Conservation (phyloP, 1,139 yeast genomes). For the Petasospora fabianii region DNA sequence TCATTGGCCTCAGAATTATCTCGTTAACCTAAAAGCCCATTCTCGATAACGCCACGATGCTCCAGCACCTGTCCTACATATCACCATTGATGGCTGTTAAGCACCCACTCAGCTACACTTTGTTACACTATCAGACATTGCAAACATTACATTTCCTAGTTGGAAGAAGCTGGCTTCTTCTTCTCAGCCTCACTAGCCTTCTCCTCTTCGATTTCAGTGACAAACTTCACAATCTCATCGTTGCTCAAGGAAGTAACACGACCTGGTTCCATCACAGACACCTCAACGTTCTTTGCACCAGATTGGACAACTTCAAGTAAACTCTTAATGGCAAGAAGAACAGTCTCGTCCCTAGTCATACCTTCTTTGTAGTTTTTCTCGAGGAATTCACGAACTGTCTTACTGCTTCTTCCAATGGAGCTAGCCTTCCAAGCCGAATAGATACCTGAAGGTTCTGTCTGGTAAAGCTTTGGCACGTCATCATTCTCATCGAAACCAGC, state of each 20-base stretch:
- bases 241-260: conserved; percentile 54
- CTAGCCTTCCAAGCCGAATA: conserved; percentile 99
- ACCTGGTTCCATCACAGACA: conserved; percentile 74
- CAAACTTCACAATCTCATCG: conserved; percentile 74
- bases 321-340: conserved; percentile 79
- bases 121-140: too few species aligned
- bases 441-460: conserved; percentile 97
- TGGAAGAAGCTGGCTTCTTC: conserved; percentile 49
- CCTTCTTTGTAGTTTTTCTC: conserved; percentile 86
- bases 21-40: too few species aligned
- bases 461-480: conserved; percentile 75
- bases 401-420: conserved; percentile 93
- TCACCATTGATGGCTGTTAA: too few species aligned
- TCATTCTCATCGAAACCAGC: conserved; percentile 95
- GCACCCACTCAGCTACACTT: too few species aligned
- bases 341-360: conserved; percentile 67
- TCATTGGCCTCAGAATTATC: too few species aligned
- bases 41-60: too few species aligned
- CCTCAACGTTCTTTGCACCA: conserved; percentile 94
- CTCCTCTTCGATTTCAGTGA: conserved; percentile 84
- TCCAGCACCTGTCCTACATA: too few species aligned
- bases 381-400: conserved; percentile 91
- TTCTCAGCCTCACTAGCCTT: conserved; percentile 87
- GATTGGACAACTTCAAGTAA: conserved; percentile 96
- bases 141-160: too few species aligned